Evolutionary conservation across 495 filamentous ascomycete genomes (phyloP).

Genomic region (Talaromyces wortmannii): DNA sequence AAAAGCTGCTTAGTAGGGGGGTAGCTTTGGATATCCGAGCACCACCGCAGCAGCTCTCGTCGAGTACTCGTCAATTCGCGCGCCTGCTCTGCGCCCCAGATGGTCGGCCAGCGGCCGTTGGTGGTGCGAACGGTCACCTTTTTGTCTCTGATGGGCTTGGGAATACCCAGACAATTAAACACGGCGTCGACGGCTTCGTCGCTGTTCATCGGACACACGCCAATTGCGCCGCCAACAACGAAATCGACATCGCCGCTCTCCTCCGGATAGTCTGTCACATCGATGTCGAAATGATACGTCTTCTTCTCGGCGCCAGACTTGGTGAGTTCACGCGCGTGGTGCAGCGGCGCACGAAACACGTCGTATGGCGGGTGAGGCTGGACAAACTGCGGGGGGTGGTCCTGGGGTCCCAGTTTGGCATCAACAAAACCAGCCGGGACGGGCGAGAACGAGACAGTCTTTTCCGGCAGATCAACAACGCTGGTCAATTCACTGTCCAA

Average conservation of each 20-base stretch:
- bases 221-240: slow-evolving; percentile 93
- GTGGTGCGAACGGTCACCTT: slow-evolving; percentile 69
- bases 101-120: slow-evolving; percentile 88
- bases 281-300: slow-evolving; percentile 94
- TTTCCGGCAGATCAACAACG: slow-evolving; percentile 61
- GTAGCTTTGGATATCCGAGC: slow-evolving; percentile 86
- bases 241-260: slow-evolving; percentile 82
- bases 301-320: slow-evolving; percentile 89
- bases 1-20: slow-evolving; percentile 85
- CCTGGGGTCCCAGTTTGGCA: slow-evolving; percentile 24
- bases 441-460: slow-evolving; percentile 61
- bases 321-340: slow-evolving; percentile 79
- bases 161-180: slow-evolving; percentile 71
- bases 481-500: slow-evolving; percentile 61
- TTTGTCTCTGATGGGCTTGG: slow-evolving; percentile 72
- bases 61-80: slow-evolving; percentile 81
- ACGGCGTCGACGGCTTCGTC: slow-evolving; percentile 72
- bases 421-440: slow-evolving; percentile 29
- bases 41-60: slow-evolving; percentile 89
- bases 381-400: slow-evolving; percentile 80
- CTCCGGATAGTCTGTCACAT: slow-evolving; percentile 90
- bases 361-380: slow-evolving; percentile 92
- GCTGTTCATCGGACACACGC: slow-evolving; percentile 83
- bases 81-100: slow-evolving; percentile 90
- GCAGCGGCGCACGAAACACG: slow-evolving; percentile 79